Percentiles rank a stretch among this genome's conserved stretches.
Conservation (phyloP, 495 filamentous ascomycete species). For the Elasticomyces elasticus region DNA sequence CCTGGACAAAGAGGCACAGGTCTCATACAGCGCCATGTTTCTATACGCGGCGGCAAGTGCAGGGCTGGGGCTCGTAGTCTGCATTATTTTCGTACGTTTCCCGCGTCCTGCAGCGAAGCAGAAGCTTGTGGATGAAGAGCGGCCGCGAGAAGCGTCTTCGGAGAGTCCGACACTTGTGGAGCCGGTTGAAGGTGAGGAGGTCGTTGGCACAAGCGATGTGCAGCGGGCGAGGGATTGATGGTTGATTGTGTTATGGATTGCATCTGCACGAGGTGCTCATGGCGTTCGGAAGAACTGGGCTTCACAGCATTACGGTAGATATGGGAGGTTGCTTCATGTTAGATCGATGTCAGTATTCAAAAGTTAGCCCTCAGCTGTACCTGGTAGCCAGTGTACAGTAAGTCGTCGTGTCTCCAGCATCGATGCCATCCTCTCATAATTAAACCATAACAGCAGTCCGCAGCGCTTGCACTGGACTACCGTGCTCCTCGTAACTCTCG, state of each 20-base stretch:
- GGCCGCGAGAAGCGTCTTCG: constrained; percentile 1
- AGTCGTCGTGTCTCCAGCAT: no score
- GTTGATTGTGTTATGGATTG: not conserved
- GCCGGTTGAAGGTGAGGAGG: not conserved
- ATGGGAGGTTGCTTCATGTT: not conserved
- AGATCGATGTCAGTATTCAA: not conserved
- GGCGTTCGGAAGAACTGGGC: not conserved
- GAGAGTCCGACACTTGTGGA: constrained; percentile 9
- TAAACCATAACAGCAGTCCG: no score
- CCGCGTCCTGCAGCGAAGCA: not conserved
- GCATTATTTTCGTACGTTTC: constrained; percentile 54
- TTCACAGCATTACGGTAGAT: not conserved
- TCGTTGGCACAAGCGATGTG: not conserved
- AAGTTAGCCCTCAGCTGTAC: no score
- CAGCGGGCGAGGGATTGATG: not conserved
- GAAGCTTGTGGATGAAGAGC: constrained; percentile 15
- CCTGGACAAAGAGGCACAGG: constrained; percentile 23
- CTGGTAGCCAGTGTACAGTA: no score
- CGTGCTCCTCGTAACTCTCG: no score
- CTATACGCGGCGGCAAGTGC: constrained; percentile 57
- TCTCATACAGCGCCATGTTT: constrained; percentile 54
- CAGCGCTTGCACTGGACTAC: no score
- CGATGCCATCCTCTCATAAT: no score
- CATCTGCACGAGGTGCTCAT: not conserved
- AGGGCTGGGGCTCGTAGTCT: constrained; percentile 43